Base-by-base conservation (phyloP, 768 basidiomycete genomes). In the Psilocybe subaeruginosa region DNA sequence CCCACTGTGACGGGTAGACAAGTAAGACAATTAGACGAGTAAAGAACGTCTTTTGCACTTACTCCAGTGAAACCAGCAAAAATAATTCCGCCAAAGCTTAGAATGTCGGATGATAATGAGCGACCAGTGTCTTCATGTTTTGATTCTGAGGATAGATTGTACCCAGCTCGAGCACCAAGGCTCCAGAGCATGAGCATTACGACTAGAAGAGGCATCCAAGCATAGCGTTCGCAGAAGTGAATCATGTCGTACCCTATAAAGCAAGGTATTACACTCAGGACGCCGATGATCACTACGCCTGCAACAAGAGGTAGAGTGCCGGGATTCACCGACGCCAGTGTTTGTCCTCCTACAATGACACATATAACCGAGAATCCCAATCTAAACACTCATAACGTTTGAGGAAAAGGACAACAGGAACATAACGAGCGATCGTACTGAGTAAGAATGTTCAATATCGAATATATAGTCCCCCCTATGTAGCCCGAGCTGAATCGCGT, bases 201-300 rank as follows among this genome's bases (percentile, higher is more conserved):
- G 29, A 62, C 35, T 45, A 41, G 56, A 30, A 66, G 51, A 4
- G 61, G 61, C 16, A 66, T 58, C 64, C 64, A 66, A 2, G 64
- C 61, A 17, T 63, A 66, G 12, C 61, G 61, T 41, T 66, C 64
- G 37, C 56, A 62, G 35, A 50, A 54, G 37, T 66, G 64, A 30
- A 66, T 66, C 59, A 60, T 58, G 30, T 66, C 64, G 19, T 66
- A 66, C 3, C 64, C 64, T 23, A 66, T 63, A 52, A 66, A 62
- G 55, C 64, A 66, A n/a, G 64, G 64, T 12, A 66, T 59, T 1
- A 66, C 30, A 23, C 64, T 66, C 37, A 66, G 58, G 27, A 66
- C 58, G 49, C 64, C 61, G 11, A 66, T 52, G 16, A 66, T 66
- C 12, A 60, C 58, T 27, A 66, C 60, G 12, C 61, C 64, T 6